phyloP scores from a whole-genome alignment of 2,329 filamentous ascomycete genomes.

The Arachnomyces sp. region DNA sequence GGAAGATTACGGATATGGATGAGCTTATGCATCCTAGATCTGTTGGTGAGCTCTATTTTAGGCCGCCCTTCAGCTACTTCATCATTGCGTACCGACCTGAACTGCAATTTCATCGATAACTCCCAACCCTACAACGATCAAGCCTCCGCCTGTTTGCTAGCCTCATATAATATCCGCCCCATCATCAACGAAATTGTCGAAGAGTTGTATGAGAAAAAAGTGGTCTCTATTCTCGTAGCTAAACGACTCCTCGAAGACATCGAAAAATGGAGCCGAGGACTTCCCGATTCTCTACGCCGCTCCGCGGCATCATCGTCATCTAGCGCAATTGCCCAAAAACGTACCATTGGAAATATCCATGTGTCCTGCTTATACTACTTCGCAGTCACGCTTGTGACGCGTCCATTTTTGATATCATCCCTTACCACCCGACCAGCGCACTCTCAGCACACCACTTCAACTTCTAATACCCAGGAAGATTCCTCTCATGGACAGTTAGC shows the following conservation, averaged over 20 bases:
- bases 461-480: slow-evolving; percentile 19
- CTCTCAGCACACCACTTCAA: slow-evolving; percentile 18
- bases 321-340: slow-evolving; percentile 20
- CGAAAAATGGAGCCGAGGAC: slow-evolving; percentile 39
- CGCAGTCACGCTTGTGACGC: slow-evolving; percentile 50
- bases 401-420: slow-evolving; percentile 48
- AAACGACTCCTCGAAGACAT: slow-evolving; percentile 38
- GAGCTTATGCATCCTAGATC: slow-evolving; percentile 42
- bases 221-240: slow-evolving; percentile 25
- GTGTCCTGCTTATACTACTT: slow-evolving; percentile 54
- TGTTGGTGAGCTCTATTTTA: slow-evolving; percentile 43
- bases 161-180: slow-evolving; percentile 36
- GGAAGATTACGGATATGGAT: slow-evolving; percentile 38
- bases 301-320: slow-evolving; percentile 13
- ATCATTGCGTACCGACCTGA: slow-evolving; percentile 21
- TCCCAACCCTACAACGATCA: slow-evolving; percentile 15
- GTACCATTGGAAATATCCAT: slow-evolving; percentile 45
- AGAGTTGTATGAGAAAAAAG: slow-evolving; percentile 35
- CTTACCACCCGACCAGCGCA: slow-evolving; percentile 34
- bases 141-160: slow-evolving; percentile 27
- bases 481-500: slow-evolving; percentile 35
- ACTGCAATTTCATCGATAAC: slow-evolving; percentile 15
- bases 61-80: slow-evolving; percentile 36
- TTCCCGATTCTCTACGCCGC: slow-evolving; percentile 31
- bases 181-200: slow-evolving; percentile 41